Evolutionary conservation across 805 yeast species (phyloP), one percentile per base, ranked within the genome.

Genomic region (Starmera amethionina): DNA sequence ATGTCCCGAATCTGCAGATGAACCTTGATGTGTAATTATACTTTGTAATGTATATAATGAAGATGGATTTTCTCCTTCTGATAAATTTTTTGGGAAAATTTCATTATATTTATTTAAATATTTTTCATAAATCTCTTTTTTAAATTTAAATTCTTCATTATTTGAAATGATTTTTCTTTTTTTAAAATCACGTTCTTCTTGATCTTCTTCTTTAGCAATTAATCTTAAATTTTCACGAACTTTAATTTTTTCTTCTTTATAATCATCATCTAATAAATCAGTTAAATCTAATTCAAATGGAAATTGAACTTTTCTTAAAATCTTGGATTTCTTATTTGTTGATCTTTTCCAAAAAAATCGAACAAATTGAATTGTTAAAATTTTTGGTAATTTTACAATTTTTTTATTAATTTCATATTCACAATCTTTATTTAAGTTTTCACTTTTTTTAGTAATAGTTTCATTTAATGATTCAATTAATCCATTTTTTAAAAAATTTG

Each of bases 331-430:
- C 63, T 82, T 84, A 48, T 76, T 77, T 4, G 94, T 84, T 42
- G 90, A 95, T 56, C 90, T 76, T 58, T 90, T 85, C 98, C 98
- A 93, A 62, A 79, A 93, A 59, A 93, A 93, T 56, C 99, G 75
- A 46, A 93, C 93, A 63, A 84, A 93, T 58, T 93, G 95, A 34
- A 93, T 87, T 9, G 90, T 84, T 50, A 93, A 69, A 57, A 81
- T 82, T 55, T 84, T 81, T 43, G 99, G 99, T 48, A 93, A 67
- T 56, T 83, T 77, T 1, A 82, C 73, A 42, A 93, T 82, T 40
- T 73, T 62, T 43, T 60, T 65, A 29, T 55, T 59, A 35, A 86
- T 72, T 48, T 77, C 77, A 59, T 80, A 88, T 18, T 71, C 66
- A n/a, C 94, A 79, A 56, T 88, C 74, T 36, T 79, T 64, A 39